phyloP scores from a whole-genome alignment of 805 yeast species.

The Priceomyces carsonii region DNA sequence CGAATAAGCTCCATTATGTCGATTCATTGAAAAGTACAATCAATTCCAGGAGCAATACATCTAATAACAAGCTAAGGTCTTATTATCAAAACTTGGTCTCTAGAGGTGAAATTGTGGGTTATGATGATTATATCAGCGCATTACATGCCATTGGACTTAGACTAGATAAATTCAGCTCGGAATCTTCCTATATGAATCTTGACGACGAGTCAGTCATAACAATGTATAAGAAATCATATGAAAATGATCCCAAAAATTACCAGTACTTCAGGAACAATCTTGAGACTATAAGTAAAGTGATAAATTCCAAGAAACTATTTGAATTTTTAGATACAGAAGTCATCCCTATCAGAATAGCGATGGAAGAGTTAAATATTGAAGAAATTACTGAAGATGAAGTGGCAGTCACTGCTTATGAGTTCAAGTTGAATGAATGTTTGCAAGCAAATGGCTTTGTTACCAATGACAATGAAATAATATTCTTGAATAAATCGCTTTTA shows the following conservation, averaged over 20 bases:
- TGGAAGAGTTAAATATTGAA: slow-evolving; percentile 39
- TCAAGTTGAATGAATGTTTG: slow-evolving; percentile 55
- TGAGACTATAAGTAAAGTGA: slow-evolving; percentile 25
- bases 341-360: slow-evolving; percentile 33
- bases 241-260: slow-evolving; percentile 37
- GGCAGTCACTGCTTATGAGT: slow-evolving; percentile 71
- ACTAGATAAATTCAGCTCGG: slow-evolving; percentile 5
- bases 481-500: slow-evolving; percentile 55
- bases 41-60: slow-evolving; percentile 14
- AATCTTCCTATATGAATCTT: slow-evolving; percentile 10
- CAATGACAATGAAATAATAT: slow-evolving; percentile 36
- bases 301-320: slow-evolving; percentile 19
- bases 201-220: slow-evolving; percentile 34
- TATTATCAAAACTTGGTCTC: slow-evolving; percentile 27
- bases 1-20: slow-evolving; percentile 34
- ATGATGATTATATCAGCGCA: slow-evolving; percentile 31
- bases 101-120: slow-evolving; percentile 35
- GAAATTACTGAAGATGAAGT: slow-evolving; percentile 58
- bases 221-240: slow-evolving; percentile 30
- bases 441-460: slow-evolving; percentile 28
- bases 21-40: slow-evolving; percentile 32
- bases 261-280: slow-evolving; percentile 33
- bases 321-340: slow-evolving; percentile 31
- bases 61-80: slow-evolving; percentile 22
- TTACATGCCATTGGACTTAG: slow-evolving; percentile 31